These are phyloP conservation scores for Aegle marmelos DNA, from an alignment of 345 rosid species.

Conservation along the genomic window DNA sequence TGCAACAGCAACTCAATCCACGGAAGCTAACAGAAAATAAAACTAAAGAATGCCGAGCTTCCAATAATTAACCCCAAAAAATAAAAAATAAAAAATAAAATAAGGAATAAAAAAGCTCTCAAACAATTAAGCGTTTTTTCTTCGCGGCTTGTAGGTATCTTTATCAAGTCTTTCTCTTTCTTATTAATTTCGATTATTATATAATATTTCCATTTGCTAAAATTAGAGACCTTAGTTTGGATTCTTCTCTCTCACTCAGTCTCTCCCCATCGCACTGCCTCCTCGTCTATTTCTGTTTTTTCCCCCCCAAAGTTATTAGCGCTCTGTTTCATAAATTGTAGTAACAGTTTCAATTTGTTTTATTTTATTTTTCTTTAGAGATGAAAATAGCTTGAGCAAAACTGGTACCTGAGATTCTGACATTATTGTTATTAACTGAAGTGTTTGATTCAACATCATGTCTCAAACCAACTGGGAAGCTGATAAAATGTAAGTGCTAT, in stretches of 20 bases:
- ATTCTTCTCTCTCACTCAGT: conserved; percentile 31
- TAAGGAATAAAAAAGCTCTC: not conserved
- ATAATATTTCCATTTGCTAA: conserved; percentile 17
- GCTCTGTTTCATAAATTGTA: not conserved
- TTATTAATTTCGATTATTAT: not conserved
- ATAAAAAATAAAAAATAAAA: not conserved
- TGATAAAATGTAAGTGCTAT: conserved; percentile 84
- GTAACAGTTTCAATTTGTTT: too few relatives aligned
- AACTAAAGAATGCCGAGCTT: not conserved
- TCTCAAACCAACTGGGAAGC: conserved; percentile 99
- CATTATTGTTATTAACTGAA: conserved; percentile 31
- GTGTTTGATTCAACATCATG: conserved; percentile 35
- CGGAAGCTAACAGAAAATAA: conserved; percentile 14
- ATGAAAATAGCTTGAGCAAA: conserved; percentile 27
- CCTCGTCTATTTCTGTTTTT: not conserved
- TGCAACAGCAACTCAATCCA: conserved; percentile 31
- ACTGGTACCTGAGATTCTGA: conserved; percentile 35
- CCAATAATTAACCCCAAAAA: not conserved
- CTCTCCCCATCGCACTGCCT: not conserved
- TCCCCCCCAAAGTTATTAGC: not conserved
- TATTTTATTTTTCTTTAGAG: conserved; percentile 16
- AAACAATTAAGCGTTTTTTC: conserved; percentile 11
- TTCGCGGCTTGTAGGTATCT: conserved; percentile 20
- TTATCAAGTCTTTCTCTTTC: conserved; percentile 10
- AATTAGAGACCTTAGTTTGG: conserved; percentile 28